A percentile compares a stretch with the other conserved stretches of the same genome.
These are phyloP conservation scores for Graphilbum sp. DNA, from an alignment of 2,329 filamentous ascomycete genomes.

Conservation along the genomic window DNA sequence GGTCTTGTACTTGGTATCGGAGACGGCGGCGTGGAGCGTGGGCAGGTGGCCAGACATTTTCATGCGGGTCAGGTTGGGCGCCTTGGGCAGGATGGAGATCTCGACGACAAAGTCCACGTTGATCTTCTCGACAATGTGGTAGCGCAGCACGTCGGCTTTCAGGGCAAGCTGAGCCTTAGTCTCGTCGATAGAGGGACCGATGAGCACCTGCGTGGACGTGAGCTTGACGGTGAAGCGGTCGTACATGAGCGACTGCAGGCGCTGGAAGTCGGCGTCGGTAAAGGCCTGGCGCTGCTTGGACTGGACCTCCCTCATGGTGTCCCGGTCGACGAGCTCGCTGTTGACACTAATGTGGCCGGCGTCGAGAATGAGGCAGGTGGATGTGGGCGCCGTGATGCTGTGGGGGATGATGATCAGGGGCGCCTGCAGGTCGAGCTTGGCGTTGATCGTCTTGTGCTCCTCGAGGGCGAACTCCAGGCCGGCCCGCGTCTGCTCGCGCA, in stretches of 20 bases:
- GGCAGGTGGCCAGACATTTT: constrained; percentile 84
- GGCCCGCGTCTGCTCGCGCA: constrained; percentile 88
- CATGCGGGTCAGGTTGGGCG: constrained; percentile 80
- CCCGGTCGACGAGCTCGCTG: constrained; percentile 83
- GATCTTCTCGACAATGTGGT: constrained; percentile 91
- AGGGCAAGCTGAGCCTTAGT: constrained; percentile 67
- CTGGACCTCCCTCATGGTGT: constrained; percentile 79
- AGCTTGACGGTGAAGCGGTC: constrained; percentile 91
- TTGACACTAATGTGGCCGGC: constrained; percentile 90
- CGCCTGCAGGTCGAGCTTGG: constrained; percentile 85
- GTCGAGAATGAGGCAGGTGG: constrained; percentile 84
- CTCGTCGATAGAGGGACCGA: constrained; percentile 81
- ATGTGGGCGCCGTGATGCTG: constrained; percentile 65
- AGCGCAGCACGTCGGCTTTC: constrained; percentile 48
- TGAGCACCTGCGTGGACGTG: constrained; percentile 86
- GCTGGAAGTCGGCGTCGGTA: constrained; percentile 74
- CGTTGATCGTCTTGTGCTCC: constrained; percentile 96
- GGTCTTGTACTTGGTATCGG: constrained; percentile 92
- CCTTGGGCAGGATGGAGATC: constrained; percentile 90
- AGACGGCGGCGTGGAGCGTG: constrained; percentile 78
- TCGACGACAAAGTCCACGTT: constrained; percentile 97
- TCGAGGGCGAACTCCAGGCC: constrained; percentile 91
- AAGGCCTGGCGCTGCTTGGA: constrained; percentile 78
- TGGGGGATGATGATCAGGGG: constrained; percentile 94
- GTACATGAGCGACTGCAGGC: constrained; percentile 87